phyloP scores from a whole-genome alignment of 2,329 filamentous ascomycete species.

The Botrytis deweyae region DNA sequence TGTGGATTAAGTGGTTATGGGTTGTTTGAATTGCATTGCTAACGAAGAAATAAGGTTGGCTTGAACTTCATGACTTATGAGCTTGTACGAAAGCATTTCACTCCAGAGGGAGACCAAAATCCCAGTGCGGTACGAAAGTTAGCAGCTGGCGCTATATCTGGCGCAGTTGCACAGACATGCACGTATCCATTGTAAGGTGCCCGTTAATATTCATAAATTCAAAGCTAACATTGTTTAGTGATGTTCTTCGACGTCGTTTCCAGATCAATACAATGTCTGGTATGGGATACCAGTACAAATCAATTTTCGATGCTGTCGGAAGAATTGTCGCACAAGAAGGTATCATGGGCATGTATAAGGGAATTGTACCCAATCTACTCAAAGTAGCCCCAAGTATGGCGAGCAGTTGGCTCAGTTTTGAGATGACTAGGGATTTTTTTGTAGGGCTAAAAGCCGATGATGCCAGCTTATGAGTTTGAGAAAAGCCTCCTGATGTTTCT shows the following conservation, averaged over 20 bases:
- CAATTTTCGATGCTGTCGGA: constrained; percentile 76
- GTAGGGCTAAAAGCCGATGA: constrained; percentile 55
- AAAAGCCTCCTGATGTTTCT: constrained; percentile 9
- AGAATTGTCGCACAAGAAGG: constrained; percentile 85
- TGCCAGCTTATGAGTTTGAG: constrained; percentile 28
- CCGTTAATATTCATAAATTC: constrained; percentile 25
- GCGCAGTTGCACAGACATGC: constrained; percentile 93
- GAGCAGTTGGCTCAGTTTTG: constrained; percentile 96
- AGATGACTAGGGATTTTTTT: constrained; percentile 86
- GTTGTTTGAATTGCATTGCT: not conserved
- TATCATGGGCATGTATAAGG: constrained; percentile 85
- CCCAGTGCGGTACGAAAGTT: constrained; percentile 79
- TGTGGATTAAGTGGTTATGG: constrained; percentile 20
- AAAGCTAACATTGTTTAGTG: constrained; percentile 52
- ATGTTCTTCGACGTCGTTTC: constrained; percentile 89
- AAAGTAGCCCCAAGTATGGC: constrained; percentile 99
- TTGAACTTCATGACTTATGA: constrained; percentile 99
- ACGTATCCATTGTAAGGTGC: constrained; percentile 92
- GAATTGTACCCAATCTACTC: constrained; percentile 89
- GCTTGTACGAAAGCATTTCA: constrained; percentile 77
- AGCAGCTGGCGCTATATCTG: constrained; percentile 87
- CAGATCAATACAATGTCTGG: constrained; percentile 99
- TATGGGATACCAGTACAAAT: constrained; percentile 94
- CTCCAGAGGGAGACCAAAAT: constrained; percentile 82
- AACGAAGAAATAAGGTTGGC: constrained; percentile 61